A percentile compares a stretch with the other conserved stretches of the same genome.
These are phyloP conservation scores for Naganishia onofrii DNA, from an alignment of 768 basidiomycete species.

Conservation along the genomic window DNA sequence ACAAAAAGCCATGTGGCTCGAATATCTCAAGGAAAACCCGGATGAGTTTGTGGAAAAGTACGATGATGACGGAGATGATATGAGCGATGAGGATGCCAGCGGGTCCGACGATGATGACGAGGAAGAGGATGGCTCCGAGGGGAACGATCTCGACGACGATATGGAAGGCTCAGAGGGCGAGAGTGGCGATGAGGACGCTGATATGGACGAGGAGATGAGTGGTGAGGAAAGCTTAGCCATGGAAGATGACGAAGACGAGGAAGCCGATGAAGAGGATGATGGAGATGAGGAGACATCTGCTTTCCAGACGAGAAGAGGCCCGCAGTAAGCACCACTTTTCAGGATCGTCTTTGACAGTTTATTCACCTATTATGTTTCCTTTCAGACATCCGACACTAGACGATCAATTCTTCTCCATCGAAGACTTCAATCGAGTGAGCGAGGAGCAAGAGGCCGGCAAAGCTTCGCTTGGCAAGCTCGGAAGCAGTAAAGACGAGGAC, in stretches of 20 bases:
- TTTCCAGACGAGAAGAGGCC: constrained; percentile 18
- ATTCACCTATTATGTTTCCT: constrained; percentile 28
- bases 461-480: constrained; percentile 63
- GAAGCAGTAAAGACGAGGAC: constrained; percentile 43
- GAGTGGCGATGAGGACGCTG: constrained; percentile 35
- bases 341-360: neutral
- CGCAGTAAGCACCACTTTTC: constrained; percentile 41
- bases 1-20: constrained; percentile 35
- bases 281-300: constrained; percentile 21
- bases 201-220: constrained; percentile 35
- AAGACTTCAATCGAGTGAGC: constrained; percentile 79
- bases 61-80: constrained; percentile 31
- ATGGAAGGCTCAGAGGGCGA: constrained; percentile 43
- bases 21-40: constrained; percentile 21
- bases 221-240: constrained; percentile 33
- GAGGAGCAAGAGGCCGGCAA: constrained; percentile 70
- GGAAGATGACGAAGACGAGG: constrained; percentile 42
- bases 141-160: constrained; percentile 43
- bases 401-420: constrained; percentile 86
- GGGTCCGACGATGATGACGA: constrained; percentile 51
- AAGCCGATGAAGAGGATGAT: constrained; percentile 44
- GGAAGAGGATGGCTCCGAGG: constrained; percentile 35
- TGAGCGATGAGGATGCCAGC: constrained; percentile 50
- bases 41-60: constrained; percentile 49
- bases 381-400: constrained; percentile 62